These are phyloP conservation scores for Cryptococcus sp. DNA, from an alignment of 1,284 basidiomycete genomes.

Conservation along the genomic window DNA sequence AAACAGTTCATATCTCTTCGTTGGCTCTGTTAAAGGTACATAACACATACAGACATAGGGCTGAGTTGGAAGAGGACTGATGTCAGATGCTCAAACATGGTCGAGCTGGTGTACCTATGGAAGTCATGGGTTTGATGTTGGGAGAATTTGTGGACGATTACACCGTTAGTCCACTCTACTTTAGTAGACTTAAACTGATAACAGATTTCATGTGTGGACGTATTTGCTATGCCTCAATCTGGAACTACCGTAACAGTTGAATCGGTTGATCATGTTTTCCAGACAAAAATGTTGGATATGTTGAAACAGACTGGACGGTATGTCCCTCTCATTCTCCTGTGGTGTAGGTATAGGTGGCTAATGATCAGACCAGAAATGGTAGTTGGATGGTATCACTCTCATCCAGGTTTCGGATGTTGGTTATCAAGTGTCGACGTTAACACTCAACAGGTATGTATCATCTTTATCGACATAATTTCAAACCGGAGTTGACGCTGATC, in stretches of 20 bases:
- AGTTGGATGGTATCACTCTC: constrained; percentile 99
- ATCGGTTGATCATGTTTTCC: constrained; percentile 98
- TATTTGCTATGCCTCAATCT: constrained; percentile 99
- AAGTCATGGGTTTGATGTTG: constrained; percentile 99
- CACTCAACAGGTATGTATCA: constrained; percentile 80
- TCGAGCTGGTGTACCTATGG: constrained; percentile 97
- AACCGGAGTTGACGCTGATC: constrained; percentile 5
- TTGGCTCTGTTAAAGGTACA: constrained; percentile 83
- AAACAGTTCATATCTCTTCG: constrained; percentile 94
- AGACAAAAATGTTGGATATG: constrained; percentile 99
- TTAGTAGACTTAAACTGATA: background rate
- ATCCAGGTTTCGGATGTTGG: constrained; percentile 99
- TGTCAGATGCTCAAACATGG: constrained; percentile 97
- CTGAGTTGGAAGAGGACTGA: background rate
- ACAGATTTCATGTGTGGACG: constrained; percentile 81
- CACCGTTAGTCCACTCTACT: constrained; percentile 58
- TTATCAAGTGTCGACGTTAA: constrained; percentile 98
- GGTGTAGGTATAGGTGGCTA: background rate
- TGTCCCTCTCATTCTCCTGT: constrained; percentile 34
- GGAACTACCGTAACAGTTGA: constrained; percentile 98
- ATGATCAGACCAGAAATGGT: constrained; percentile 80
- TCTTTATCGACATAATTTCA: no score
- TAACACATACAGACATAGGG: background rate
- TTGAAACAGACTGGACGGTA: constrained; percentile 97
- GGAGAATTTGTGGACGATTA: constrained; percentile 99